Evolutionary conservation across 768 basidiomycete species (phyloP), one percentile per base, ranked within the genome.

Genomic region (Pisolithus orientalis): DNA sequence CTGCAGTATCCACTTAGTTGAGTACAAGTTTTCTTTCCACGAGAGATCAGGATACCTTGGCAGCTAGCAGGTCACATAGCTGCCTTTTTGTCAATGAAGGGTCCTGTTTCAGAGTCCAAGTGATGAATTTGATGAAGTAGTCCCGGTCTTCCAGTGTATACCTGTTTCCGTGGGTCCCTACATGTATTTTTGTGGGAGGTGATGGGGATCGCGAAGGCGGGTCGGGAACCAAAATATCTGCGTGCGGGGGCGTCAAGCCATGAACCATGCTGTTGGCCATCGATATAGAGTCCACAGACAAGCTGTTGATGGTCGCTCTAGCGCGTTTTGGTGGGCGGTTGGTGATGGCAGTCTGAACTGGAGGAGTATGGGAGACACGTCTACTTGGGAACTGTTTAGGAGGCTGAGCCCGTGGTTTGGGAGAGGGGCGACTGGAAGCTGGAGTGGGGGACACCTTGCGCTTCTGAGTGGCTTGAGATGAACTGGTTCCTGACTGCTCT

Each of bases 151-250:
- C 82, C 25, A 74, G 68, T 2, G 86, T 87, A 59, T 83, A 89
- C 63, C 69, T 80, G 55, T 84, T 77, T 46, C 85, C 83, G 51
- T 75, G 67, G 11, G 71, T 74, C 49, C 67, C 68, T 38, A 63
- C 59, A 42, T 82, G 70, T 27, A 82, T 62, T 51, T 65, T 65
- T 8, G 74, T 75, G 6, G 86, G 87, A 24, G 87, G 86, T 3
- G 74, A 80, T 1, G 87, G 87, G n/a, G 82, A 81, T 44, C 84
- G 80, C 21, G 81, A 80, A 1, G 86, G 85, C 13, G 83, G 81
- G 7, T 73, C 72, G 6, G 84, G 86, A 31, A 83, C 70, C 56
- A 72, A 76, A 50, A 84, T 70, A 44, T 81, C 77, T 44, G 79
- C 72, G 59, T 84, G 78, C n/a, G 83, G 83, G 5, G 82, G 72